A percentile compares a stretch with the other conserved stretches of the same genome.
Conservation (phyloP, 2,329 filamentous ascomycete species). For the Neonectria ditissima region DNA sequence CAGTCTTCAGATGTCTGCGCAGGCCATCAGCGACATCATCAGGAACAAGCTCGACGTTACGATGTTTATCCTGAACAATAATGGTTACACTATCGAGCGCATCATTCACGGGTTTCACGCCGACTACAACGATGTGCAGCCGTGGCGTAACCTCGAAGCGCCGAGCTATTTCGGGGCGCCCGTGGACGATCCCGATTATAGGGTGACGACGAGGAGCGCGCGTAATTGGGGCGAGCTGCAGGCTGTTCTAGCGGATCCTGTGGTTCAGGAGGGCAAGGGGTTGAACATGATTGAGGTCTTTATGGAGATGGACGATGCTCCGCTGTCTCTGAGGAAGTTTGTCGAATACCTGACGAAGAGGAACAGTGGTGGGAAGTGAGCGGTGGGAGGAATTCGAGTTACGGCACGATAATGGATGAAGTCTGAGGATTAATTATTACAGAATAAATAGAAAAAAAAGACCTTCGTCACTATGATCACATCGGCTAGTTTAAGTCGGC, state of each 20-base stretch:
- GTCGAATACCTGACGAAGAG: background rate
- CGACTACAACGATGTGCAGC: conserved; percentile 16
- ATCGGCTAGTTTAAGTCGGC: no score
- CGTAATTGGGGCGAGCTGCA: conserved; percentile 14
- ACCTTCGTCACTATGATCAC: no score
- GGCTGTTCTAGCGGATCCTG: background rate
- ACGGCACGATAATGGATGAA: no score
- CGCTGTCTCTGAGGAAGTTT: background rate
- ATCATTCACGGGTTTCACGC: conserved; percentile 13
- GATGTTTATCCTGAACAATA: conserved; percentile 20
- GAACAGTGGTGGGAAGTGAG: background rate
- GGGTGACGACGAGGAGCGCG: background rate
- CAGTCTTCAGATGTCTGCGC: conserved; percentile 24
- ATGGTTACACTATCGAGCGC: conserved; percentile 18
- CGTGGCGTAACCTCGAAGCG: conserved; percentile 16
- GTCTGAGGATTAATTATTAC: no score
- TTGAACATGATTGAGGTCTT: conserved; percentile 19
- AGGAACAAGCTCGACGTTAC: conserved; percentile 20
- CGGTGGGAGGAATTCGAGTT: no score
- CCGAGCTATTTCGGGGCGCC: conserved; percentile 17
- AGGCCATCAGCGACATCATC: conserved; percentile 21
- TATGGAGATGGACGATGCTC: conserved; percentile 18
- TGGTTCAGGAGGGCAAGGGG: background rate
- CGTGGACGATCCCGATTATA: background rate
- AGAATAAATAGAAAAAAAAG: no score